phyloP scores from a whole-genome alignment of 768 basidiomycete species.

The Grammothele lineata region DNA sequence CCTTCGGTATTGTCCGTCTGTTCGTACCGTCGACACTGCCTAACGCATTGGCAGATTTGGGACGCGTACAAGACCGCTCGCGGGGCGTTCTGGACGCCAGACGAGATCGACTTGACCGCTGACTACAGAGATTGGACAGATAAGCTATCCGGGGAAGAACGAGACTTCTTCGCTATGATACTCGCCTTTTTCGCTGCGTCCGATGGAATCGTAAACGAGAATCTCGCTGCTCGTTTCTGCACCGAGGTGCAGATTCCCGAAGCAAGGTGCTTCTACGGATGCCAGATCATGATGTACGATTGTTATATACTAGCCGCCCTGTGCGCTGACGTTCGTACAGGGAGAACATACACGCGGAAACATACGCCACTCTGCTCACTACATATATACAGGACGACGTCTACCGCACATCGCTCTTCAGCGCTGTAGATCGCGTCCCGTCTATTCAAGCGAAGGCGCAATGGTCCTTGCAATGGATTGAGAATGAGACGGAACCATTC shows the following conservation, averaged over 20 bases:
- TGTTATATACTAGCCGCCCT: background rate
- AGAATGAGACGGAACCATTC: conserved; percentile 38
- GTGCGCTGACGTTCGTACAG: background rate
- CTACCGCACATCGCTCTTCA: conserved; percentile 43
- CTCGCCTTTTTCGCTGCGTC: conserved; percentile 53
- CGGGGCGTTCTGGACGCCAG: conserved; percentile 44
- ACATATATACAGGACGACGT: conserved; percentile 45
- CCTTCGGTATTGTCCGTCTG: too few species aligned
- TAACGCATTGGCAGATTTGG: too few species aligned
- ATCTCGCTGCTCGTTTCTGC: conserved; percentile 48
- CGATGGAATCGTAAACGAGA: conserved; percentile 52
- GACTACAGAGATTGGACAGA: conserved; percentile 40
- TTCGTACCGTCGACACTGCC: too few species aligned
- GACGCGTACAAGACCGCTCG: conserved; percentile 51
- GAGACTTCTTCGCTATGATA: conserved; percentile 46
- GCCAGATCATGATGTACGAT: conserved; percentile 47
- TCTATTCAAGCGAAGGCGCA: conserved; percentile 47
- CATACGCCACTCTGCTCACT: conserved; percentile 53
- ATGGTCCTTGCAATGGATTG: conserved; percentile 51
- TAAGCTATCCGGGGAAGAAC: conserved; percentile 48
- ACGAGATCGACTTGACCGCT: conserved; percentile 34
- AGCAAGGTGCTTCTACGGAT: conserved; percentile 51
- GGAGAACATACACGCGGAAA: conserved; percentile 53
- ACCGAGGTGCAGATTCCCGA: conserved; percentile 47
- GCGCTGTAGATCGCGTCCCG: conserved; percentile 49